Evolutionary conservation across 2,329 filamentous ascomycete species (phyloP).

Genomic region (Chalaropsis thielavioides): DNA sequence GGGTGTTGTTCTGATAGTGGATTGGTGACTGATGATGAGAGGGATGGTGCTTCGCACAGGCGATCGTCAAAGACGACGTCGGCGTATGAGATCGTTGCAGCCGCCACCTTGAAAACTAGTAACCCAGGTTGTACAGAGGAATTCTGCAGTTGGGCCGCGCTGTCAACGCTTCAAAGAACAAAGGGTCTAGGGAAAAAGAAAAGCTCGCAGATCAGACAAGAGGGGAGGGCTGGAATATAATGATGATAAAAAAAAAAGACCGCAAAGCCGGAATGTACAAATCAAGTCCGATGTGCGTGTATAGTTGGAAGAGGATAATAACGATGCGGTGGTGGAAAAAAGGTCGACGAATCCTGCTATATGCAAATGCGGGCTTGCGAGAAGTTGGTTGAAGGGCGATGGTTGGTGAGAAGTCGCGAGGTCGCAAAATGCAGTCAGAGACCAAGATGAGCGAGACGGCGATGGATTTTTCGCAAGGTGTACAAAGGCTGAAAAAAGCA

Average conservation of each 20-base stretch:
- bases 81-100: conserved; percentile 11
- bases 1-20: not conserved
- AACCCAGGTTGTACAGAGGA: conserved; percentile 12
- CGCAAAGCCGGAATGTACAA: not conserved
- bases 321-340: not conserved
- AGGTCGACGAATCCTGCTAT: not conserved
- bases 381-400: not conserved
- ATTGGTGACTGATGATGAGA: not conserved
- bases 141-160: conserved; percentile 3
- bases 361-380: not conserved
- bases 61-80: conserved; percentile 18
- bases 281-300: not conserved
- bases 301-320: not conserved
- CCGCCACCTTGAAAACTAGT: conserved; percentile 13
- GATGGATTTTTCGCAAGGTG: not conserved
- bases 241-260: not conserved
- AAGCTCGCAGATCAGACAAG: not conserved
- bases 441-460: not conserved
- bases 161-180: not conserved
- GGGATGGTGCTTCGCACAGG: conserved; percentile 12
- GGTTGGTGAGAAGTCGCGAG: not conserved
- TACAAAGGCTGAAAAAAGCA: not conserved
- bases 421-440: conserved; percentile 4
- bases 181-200: not conserved
- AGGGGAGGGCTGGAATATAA: not conserved